Base-by-base conservation (phyloP, 177 flowering plant species). In the Tripterygium wilfordii region DNA sequence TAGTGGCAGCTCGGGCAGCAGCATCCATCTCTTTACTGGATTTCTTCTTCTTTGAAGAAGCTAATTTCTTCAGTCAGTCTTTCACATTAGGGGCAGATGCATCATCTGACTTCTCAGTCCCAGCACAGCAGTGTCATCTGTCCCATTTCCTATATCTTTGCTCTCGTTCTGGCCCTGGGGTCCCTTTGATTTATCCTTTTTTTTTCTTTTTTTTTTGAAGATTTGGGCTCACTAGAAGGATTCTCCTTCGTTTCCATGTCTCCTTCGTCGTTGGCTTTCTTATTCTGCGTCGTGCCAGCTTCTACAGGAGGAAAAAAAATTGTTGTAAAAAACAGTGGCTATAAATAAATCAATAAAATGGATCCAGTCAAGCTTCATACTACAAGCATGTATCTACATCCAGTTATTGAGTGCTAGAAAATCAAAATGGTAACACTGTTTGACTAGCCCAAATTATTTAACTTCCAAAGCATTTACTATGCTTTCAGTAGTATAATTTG, bases 191-290 rank as follows among this genome's bases (percentile, higher is more conserved):
- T 83, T 88, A 6, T 85, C 83, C 70, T 88, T 91, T 85, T 92
- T 92, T 51, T 89, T 92, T n/a, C n/a, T 80, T 88, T 92, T 80
- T 92, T 92, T 51, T 84, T 86, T 1, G 96, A 68, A 59, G 35
- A 80, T 64, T 82, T 92, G 54, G 80, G 58, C 64, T 85, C 96
- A 2, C 49, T 66, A 28, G 77, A 48, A 14, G 69, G 69, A 56
- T 27, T 66, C 29, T 82, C 87, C 62, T 75, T 76, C 69, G 71
- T 81, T 17, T 74, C 85, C 8, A 16, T 66, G 22, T 74, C 76
- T 13, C 63, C 80, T 75, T 63, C 6, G 33, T 33, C 22, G 68
- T 71, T 46, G 54, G 78, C 60, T n/a, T 71, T 70, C 66, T 72
- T 72, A 23, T 77, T 80, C 37, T 62, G 66, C 6, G 51, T n/a